Base-by-base conservation (phyloP, 305 asterid species). In the Fraxinus angustifolia region DNA sequence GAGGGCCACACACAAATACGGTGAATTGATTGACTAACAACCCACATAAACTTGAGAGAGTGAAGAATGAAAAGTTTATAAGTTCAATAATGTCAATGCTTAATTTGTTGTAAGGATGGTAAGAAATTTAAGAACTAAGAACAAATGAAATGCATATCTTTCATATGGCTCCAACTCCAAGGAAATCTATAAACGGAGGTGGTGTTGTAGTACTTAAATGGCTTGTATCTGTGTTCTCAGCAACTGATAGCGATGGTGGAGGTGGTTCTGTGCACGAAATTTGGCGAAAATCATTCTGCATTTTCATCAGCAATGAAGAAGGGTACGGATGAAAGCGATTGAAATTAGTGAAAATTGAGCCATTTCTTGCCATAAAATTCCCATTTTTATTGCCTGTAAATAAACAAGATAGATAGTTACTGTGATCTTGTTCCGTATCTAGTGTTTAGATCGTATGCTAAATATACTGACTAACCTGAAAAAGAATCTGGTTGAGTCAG, bases 181-280 rank as follows among this genome's bases (percentile, higher is more conserved):
- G 90, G 79, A 89, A 89, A 86, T 89, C 91, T 73, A 89, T 89
- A 34, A 89, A 84, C 0, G 83, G 31, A 78, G 91, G 89, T 19
- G 75, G 6, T 40, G 67, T 78, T 26, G 76, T 28, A 67, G 53
- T 21, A 74, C 82, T 83, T 80, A 76, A 76, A 34, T 73, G 70
- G 19, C 67, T 38, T 26, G 82, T 58, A 7, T 79, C 82, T 36
- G 76, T 73, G 38, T 79, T 42, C 14, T 75, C 72, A 4, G 58
- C 85, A 16, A 7, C 21, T 33, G 79, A 35, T 4, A 76, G 65
- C 7, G 75, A 73, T 16, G 84, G 36, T 45, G 87, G 78, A 17
- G 34, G 21, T 21, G 85, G 85, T 3, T 75, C 81, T 2, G 81
- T 73, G 36, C 75, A 83, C 3, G 85, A 79, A 12, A 74, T 76